Percentiles rank a stretch among this genome's conserved stretches.
These are phyloP conservation scores for Fremontodendron californicum DNA, from an alignment of 345 rosid genomes.

Conservation along the genomic window DNA sequence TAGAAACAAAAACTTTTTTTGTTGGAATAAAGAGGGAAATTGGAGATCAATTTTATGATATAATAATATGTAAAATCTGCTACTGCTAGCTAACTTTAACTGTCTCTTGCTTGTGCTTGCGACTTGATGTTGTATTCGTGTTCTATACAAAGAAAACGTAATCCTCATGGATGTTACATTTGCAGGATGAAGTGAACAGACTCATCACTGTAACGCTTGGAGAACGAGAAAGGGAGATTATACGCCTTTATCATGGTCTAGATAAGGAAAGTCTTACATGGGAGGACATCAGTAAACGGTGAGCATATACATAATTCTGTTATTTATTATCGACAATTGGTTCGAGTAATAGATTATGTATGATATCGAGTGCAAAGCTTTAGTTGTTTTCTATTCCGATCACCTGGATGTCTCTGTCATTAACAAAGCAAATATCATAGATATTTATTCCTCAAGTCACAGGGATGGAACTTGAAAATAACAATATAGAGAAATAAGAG, in stretches of 20 bases:
- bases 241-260: conserved; percentile 78
- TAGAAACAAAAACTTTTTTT: not conserved
- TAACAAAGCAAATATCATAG: conserved; percentile 8
- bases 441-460: not conserved
- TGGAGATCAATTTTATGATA: not conserved
- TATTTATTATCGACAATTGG: not conserved
- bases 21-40: not conserved
- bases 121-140: not conserved
- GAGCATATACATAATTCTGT: conserved; percentile 19
- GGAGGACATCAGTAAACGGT: conserved; percentile 98
- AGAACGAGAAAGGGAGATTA: conserved; percentile 76
- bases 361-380: not conserved
- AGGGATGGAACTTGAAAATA: not conserved
- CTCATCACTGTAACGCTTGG: conserved; percentile 54
- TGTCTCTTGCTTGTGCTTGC: too few species aligned
- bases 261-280: conserved; percentile 83
- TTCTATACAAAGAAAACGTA: not conserved
- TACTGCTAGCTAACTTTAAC: not conserved
- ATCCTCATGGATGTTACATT: not conserved
- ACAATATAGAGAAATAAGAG: not conserved
- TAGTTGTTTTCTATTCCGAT: not conserved
- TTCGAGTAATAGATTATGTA: not conserved
- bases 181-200: conserved; percentile 86
- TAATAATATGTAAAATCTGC: not conserved
- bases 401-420: not conserved